Base-by-base conservation (phyloP, 306 rosid genomes). In the Abrus pulchellus region DNA sequence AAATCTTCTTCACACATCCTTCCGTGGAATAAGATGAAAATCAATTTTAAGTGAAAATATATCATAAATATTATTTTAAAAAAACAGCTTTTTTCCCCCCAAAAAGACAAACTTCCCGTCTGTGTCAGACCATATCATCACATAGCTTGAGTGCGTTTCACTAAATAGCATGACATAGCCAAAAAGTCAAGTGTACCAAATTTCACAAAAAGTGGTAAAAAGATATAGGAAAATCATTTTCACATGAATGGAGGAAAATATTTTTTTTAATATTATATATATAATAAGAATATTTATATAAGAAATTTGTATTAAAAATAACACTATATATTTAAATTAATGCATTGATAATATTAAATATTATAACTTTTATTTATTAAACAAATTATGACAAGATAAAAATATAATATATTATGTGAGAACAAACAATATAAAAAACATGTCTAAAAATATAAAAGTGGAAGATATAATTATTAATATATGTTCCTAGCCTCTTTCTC, bases 21-120 rank as follows among this genome's bases (percentile, higher is more conserved):
- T 87, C 90, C 93, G 84, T 85, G 92, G 84, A 14, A 79, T 87
- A 78, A 53, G 68, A 70, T 74, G 9, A 60, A 83, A 44, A 65
- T 11, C 33, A 45, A 30, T 48, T 45, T 27, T 52, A 65, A 55
- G 7, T 50, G 47, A 38, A 41, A 65, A 65, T 52, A 69, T 3
- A 1, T 43, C 2, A 29, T 10, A 30, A 43, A 4, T 3, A 4
- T 3, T 20, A 20, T 20, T 20, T 20, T 0, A 20, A 20, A 14
- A 27, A 41, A 1, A 4, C 6, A 1, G 2, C 11, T 47, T 44
- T 30, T 29, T 44, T 57, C 0, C 5, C 0, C 30, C 36, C 45
- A 14, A n/a, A 77, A 14, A 10, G 65, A 67, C 64, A 62, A 38
- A 7, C 55, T 59, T 1, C 11, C 50, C 40, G 10, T 30, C 30